Evolutionary conservation across 257 asterid species (phyloP).

Genomic region (Nicotiana tabacum): DNA sequence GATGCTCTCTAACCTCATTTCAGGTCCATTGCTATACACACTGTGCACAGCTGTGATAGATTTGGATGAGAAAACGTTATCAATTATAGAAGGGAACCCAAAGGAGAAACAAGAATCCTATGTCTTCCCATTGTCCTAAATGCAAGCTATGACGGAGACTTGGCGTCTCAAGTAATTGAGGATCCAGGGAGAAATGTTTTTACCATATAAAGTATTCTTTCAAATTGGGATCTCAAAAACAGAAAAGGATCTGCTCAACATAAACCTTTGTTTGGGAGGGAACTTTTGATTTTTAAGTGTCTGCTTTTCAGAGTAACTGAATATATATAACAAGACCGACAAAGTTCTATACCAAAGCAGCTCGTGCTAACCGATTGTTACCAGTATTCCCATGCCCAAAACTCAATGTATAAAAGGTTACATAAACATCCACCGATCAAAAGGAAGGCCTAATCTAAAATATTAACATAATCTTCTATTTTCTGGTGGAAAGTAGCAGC

Average conservation of each 20-base stretch:
- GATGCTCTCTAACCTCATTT: constrained; percentile 10
- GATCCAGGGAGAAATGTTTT: not conserved
- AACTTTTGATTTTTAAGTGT: not conserved
- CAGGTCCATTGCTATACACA: constrained; percentile 67
- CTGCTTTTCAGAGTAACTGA: not conserved
- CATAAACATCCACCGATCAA: too few species aligned
- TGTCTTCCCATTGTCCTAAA: constrained; percentile 23
- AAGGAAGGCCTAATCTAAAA: too few species aligned
- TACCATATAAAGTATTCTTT: not conserved
- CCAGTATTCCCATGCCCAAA: too few species aligned
- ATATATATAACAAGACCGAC: not conserved
- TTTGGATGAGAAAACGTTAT: constrained; percentile 27
- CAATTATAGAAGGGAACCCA: constrained; percentile 35
- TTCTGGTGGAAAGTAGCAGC: too few species aligned
- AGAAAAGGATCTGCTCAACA: not conserved
- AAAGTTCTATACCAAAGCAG: too few species aligned
- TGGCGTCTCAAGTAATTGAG: not conserved
- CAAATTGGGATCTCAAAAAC: not conserved
- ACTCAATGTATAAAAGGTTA: too few species aligned
- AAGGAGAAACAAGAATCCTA: constrained; percentile 17
- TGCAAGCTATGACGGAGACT: not conserved
- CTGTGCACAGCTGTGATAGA: constrained; percentile 31
- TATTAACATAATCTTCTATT: too few species aligned
- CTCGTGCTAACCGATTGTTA: too few species aligned
- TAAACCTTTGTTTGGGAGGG: not conserved